Percentiles rank a stretch among this genome's conserved stretches.
Conservation (phyloP, 2,329 filamentous ascomycete genomes). For the Venturia nashicola region DNA sequence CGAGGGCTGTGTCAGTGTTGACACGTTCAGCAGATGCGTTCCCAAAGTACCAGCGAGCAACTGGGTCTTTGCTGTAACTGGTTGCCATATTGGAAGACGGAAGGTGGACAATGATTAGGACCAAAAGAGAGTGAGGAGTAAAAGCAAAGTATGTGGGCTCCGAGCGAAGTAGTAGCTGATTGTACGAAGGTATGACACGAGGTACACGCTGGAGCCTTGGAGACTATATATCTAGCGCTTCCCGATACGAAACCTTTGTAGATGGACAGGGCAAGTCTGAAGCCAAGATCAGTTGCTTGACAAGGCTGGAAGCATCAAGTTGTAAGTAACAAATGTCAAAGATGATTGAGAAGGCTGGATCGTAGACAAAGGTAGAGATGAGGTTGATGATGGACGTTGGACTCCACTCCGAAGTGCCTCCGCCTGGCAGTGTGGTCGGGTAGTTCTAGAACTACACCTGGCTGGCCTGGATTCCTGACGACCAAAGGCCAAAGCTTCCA, state of each 20-base stretch:
- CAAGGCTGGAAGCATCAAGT: too few relatives aligned
- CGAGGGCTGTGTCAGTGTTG: slow-evolving; percentile 5
- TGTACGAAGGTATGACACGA: not conserved
- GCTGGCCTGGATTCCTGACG: too few relatives aligned
- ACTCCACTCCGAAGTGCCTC: not conserved
- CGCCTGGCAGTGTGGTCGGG: not conserved
- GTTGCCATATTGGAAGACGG: not conserved
- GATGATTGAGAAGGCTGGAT: not conserved
- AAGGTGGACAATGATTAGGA: not conserved
- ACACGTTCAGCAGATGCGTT: not conserved
- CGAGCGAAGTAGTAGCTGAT: not conserved
- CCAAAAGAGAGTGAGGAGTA: not conserved
- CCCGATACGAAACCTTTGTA: not conserved
- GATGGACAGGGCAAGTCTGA: not conserved
- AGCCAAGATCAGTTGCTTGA: not conserved
- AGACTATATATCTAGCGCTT: not conserved
- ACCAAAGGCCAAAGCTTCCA: too few relatives aligned
- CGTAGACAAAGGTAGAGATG: not conserved
- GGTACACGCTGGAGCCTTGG: not conserved
- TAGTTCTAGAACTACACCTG: too few relatives aligned
- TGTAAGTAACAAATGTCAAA: not conserved
- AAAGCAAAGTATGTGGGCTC: not conserved
- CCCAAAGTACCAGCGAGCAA: not conserved
- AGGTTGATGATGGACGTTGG: not conserved
- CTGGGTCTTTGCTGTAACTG: not conserved